phyloP scores from a whole-genome alignment of 2,329 filamentous ascomycete species.

The Neofusicoccum laricinum region DNA sequence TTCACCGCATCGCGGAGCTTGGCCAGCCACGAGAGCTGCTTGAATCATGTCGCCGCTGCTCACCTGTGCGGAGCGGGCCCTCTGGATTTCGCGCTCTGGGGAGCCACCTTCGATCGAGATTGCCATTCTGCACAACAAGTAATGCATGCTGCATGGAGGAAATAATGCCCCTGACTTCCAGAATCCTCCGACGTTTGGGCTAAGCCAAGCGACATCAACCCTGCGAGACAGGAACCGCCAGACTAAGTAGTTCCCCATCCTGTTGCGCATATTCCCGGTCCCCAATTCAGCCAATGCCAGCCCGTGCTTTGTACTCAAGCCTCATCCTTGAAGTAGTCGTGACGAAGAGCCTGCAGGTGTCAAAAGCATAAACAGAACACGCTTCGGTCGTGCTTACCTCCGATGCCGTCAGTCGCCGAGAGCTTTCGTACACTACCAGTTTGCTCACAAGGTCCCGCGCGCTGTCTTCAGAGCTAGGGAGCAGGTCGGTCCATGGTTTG shows the following conservation, averaged over 20 bases:
- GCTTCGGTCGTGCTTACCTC: constrained; percentile 45
- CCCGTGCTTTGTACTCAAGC: neutral
- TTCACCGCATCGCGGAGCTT: constrained; percentile 1
- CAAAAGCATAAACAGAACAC: neutral
- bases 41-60: constrained; percentile 4
- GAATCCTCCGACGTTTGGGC: neutral
- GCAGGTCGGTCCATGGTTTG: constrained; percentile 65
- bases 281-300: neutral
- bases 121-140: neutral
- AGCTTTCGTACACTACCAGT: constrained; percentile 71
- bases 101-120: constrained; percentile 2
- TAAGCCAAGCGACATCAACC: neutral
- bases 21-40: neutral
- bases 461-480: constrained; percentile 58
- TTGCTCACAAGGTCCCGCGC: constrained; percentile 64
- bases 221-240: neutral
- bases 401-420: constrained; percentile 63
- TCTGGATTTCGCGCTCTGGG: neutral
- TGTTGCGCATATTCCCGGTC: neutral
- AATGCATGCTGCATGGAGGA: neutral
- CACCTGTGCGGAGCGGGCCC: neutral
- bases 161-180: neutral
- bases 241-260: neutral
- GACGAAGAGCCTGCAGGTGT: constrained; percentile 4
- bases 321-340: constrained; percentile 10